Evolutionary conservation across 495 filamentous ascomycete genomes (phyloP).

Genomic region (Amphirosellinia nigrospora): DNA sequence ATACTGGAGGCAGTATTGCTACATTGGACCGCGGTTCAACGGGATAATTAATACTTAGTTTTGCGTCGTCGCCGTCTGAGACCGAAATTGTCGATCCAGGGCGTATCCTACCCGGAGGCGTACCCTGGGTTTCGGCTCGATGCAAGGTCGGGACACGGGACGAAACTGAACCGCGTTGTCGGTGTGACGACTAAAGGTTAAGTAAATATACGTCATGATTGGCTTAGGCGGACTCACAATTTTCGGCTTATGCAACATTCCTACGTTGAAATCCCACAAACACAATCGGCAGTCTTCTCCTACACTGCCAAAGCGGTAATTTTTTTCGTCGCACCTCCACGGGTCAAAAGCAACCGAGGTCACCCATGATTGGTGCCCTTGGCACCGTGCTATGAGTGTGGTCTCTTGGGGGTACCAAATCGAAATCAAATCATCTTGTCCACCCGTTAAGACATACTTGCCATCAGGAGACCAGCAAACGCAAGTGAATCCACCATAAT

Average conservation of each 20-base stretch:
- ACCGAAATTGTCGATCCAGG: slow-evolving; percentile 67
- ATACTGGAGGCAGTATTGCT: slow-evolving; percentile 89
- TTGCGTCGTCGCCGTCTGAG: slow-evolving; percentile 53
- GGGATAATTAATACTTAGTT: slow-evolving; percentile 70
- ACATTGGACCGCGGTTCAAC: slow-evolving; percentile 81
- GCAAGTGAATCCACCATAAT: slow-evolving; percentile 90
- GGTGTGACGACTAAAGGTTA: slow-evolving; percentile 52
- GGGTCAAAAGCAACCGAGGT: slow-evolving; percentile 92
- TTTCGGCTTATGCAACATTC: slow-evolving; percentile 89
- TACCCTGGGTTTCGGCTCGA: slow-evolving; percentile 57
- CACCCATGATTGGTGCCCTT: slow-evolving; percentile 94
- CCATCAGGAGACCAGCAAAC: slow-evolving; percentile 98
- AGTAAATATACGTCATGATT: not conserved
- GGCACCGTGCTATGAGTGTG: slow-evolving; percentile 86
- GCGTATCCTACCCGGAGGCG: slow-evolving; percentile 61
- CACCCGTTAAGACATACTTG: slow-evolving; percentile 92
- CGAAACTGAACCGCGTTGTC: slow-evolving; percentile 67
- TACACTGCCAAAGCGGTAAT: slow-evolving; percentile 93
- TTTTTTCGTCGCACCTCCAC: slow-evolving; percentile 93
- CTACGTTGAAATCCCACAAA: slow-evolving; percentile 96
- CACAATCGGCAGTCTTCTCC: slow-evolving; percentile 90
- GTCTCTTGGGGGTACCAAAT: slow-evolving; percentile 91
- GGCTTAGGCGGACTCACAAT: slow-evolving; percentile 45
- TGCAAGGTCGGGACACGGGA: slow-evolving; percentile 57
- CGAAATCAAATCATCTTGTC: slow-evolving; percentile 91